Evolutionary conservation across 2,329 filamentous ascomycete genomes (phyloP).

Genomic region (Venturia asperata): DNA sequence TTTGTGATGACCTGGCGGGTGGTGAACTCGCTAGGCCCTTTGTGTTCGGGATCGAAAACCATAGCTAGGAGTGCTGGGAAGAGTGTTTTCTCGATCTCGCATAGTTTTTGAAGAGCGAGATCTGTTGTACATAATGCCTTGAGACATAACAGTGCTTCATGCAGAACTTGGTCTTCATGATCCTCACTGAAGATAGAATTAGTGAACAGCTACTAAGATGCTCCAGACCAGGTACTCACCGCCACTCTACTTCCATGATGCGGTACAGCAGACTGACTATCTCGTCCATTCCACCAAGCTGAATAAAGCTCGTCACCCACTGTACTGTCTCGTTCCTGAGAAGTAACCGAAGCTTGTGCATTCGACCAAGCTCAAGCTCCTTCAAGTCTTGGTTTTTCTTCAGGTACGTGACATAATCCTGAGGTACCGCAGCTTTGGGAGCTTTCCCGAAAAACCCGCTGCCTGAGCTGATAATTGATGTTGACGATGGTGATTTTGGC

Average conservation of each 20-base stretch:
- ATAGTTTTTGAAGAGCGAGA: slow-evolving; percentile 72
- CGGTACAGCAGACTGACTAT: slow-evolving; percentile 79
- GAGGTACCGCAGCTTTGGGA: slow-evolving; percentile 66
- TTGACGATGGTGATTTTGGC: slow-evolving; percentile 55
- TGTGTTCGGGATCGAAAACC: slow-evolving; percentile 96
- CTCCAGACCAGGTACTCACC: slow-evolving; percentile 45
- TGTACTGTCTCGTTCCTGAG: slow-evolving; percentile 90
- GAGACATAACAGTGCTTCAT: slow-evolving; percentile 85
- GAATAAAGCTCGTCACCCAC: slow-evolving; percentile 91
- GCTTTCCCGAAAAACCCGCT: slow-evolving; percentile 57
- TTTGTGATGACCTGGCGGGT: slow-evolving; percentile 87
- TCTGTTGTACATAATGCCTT: slow-evolving; percentile 93
- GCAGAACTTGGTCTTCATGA: slow-evolving; percentile 86
- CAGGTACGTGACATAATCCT: slow-evolving; percentile 81
- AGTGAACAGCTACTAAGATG: slow-evolving; percentile 22
- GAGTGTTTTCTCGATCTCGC: slow-evolving; percentile 68
- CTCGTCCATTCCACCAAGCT: slow-evolving; percentile 84
- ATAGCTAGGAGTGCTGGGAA: slow-evolving; percentile 82
- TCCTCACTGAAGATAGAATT: slow-evolving; percentile 60
- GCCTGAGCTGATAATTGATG: slow-evolving; percentile 33
- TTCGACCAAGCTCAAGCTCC: slow-evolving; percentile 81
- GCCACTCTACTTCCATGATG: slow-evolving; percentile 96
- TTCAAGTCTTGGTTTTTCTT: slow-evolving; percentile 74
- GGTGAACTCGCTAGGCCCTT: slow-evolving; percentile 92
- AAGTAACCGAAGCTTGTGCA: slow-evolving; percentile 85